These are phyloP conservation scores for Candida rishiriensis DNA, from an alignment of 805 yeast species.

Conservation along the genomic window DNA sequence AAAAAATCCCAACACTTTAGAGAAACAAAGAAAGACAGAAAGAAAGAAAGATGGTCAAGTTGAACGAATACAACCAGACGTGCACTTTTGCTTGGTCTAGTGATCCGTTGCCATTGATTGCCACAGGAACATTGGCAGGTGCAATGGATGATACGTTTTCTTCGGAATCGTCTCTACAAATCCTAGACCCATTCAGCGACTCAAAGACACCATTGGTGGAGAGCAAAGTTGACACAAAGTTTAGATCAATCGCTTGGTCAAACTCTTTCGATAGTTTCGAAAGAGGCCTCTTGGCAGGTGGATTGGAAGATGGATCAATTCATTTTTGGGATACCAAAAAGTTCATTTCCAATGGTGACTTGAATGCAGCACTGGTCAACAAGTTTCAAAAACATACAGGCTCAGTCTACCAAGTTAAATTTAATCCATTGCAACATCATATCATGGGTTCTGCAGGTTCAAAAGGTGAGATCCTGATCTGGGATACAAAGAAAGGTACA, in stretches of 20 bases:
- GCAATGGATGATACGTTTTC: constrained; percentile 88
- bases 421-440: constrained; percentile 69
- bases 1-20: too few species aligned
- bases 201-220: constrained; percentile 40
- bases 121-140: constrained; percentile 94
- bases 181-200: constrained; percentile 63
- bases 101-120: constrained; percentile 67
- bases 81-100: constrained; percentile 97
- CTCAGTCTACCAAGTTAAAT: constrained; percentile 66
- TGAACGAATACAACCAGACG: constrained; percentile 77
- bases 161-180: constrained; percentile 68
- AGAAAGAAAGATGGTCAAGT: constrained; percentile 56
- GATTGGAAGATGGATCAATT: constrained; percentile 76
- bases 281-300: constrained; percentile 73
- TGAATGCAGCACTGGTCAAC: constrained; percentile 43
- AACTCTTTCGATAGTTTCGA: constrained; percentile 44
- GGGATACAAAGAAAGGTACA: constrained; percentile 75
- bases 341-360: constrained; percentile 38
- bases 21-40: too few species aligned
- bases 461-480: constrained; percentile 82
- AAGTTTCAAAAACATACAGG: constrained; percentile 59
- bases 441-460: constrained; percentile 83
- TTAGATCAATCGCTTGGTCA: constrained; percentile 85
- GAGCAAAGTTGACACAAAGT: constrained; percentile 51
- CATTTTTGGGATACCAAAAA: constrained; percentile 70